These are phyloP conservation scores for Amylocarpus encephaloides DNA, from an alignment of 2,329 filamentous ascomycete genomes.

Conservation along the genomic window DNA sequence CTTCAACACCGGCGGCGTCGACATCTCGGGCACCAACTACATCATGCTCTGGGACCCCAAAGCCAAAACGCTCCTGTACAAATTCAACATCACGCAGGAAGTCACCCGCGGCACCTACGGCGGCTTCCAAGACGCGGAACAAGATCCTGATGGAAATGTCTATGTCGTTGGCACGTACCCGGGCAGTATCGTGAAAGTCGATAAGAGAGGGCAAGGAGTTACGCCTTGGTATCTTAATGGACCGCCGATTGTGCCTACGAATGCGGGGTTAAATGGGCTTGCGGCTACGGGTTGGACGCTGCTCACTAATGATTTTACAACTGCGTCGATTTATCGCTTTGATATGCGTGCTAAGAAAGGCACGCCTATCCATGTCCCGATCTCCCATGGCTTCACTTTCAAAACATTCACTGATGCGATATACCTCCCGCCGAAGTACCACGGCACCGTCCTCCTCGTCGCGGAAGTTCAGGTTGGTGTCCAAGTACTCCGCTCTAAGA, in stretches of 20 bases:
- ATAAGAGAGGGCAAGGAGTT: background rate
- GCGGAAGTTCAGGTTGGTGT: background rate
- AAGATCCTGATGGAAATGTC: conserved; percentile 5
- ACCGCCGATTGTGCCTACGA: background rate
- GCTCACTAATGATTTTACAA: background rate
- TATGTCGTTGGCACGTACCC: conserved; percentile 8
- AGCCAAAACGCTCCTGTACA: background rate
- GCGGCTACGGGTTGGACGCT: background rate
- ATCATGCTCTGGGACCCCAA: conserved; percentile 7
- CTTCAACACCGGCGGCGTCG: conserved; percentile 3
- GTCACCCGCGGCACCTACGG: conserved; percentile 4
- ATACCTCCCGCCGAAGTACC: background rate
- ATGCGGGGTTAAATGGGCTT: background rate
- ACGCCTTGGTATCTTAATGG: conserved; percentile 1
- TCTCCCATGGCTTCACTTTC: background rate
- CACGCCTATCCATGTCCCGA: background rate
- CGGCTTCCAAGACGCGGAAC: conserved; percentile 6
- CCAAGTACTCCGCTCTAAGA: background rate
- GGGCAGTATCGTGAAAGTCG: conserved; percentile 7
- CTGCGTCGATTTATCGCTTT: background rate
- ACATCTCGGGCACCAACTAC: conserved; percentile 7
- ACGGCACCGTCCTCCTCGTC: background rate
- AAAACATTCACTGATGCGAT: background rate
- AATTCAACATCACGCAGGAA: conserved; percentile 3
- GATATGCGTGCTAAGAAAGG: background rate